Evolutionary conservation across 805 yeast species (phyloP).

Genomic region (Candida namnaoensis): DNA sequence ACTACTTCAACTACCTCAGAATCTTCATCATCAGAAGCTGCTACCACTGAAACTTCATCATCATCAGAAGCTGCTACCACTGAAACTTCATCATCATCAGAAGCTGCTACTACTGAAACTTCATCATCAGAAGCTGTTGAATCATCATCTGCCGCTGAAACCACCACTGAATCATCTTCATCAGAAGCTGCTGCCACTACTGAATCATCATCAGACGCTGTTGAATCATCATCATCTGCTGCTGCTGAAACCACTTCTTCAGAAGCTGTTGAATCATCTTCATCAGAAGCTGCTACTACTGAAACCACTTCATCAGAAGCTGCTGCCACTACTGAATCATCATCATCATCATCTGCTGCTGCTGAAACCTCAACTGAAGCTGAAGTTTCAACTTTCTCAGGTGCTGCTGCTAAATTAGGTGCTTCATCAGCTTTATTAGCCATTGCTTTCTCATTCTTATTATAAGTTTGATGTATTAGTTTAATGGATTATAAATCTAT

Average conservation of each 20-base stretch:
- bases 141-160: conserved; percentile 5
- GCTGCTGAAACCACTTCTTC: conserved; percentile 2
- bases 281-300: conserved; percentile 5
- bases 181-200: conserved; percentile 5
- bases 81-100: neutral
- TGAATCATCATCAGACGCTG: conserved; percentile 5
- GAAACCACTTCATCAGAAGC: conserved; percentile 5
- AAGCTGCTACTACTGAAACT: neutral
- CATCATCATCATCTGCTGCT: conserved; percentile 3
- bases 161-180: conserved; percentile 3
- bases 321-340: neutral
- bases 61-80: conserved; percentile 3
- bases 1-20: too few relatives aligned
- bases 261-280: conserved; percentile 1
- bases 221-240: conserved; percentile 7
- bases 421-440: conserved; percentile 13
- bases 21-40: conserved; percentile 14
- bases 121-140: conserved; percentile 9
- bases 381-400: conserved; percentile 10
- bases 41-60: conserved; percentile 19
- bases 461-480: conserved; percentile 1
- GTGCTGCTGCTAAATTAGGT: conserved; percentile 13
- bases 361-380: conserved; percentile 2
- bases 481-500: too few relatives aligned
- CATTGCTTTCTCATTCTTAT: conserved; percentile 8